Percentiles rank a stretch among this genome's conserved stretches.
phyloP scores from a whole-genome alignment of 2,329 filamentous ascomycete species.

The Triangularia verruculosa region DNA sequence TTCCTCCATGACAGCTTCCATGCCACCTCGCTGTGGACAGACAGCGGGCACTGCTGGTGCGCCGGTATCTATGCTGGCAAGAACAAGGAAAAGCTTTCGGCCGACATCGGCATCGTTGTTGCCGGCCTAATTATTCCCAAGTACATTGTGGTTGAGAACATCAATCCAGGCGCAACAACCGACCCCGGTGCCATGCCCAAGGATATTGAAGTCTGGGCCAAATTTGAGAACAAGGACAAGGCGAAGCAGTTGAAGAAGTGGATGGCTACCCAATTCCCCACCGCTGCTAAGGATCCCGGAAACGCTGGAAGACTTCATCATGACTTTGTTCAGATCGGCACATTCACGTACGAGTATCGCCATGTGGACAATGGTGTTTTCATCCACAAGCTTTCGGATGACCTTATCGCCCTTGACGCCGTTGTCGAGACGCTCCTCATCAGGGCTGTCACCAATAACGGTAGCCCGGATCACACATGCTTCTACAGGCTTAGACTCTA shows the following conservation, averaged over 20 bases:
- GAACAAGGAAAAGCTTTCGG: constrained; percentile 49
- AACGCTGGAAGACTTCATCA: background rate
- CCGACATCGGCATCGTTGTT: constrained; percentile 63
- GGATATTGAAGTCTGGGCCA: constrained; percentile 68
- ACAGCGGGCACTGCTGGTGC: constrained; percentile 88
- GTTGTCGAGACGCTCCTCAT: constrained; percentile 53
- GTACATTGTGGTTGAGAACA: constrained; percentile 71
- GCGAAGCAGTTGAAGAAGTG: constrained; percentile 44
- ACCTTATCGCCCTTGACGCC: constrained; percentile 47
- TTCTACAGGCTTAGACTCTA: constrained; percentile 63
- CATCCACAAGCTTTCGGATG: constrained; percentile 51
- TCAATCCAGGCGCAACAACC: constrained; percentile 58
- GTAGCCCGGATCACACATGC: constrained; percentile 58
- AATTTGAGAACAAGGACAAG: constrained; percentile 47
- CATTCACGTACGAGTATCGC: constrained; percentile 52
- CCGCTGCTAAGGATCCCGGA: constrained; percentile 26
- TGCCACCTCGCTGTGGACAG: constrained; percentile 68
- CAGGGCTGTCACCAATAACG: constrained; percentile 57
- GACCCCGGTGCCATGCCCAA: constrained; percentile 61
- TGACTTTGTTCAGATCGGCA: constrained; percentile 54
- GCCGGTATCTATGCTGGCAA: constrained; percentile 42
- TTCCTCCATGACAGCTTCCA: constrained; percentile 40
- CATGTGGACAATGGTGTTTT: constrained; percentile 45
- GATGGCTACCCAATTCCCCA: constrained; percentile 41
- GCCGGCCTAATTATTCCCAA: constrained; percentile 60